Conservation (phyloP, 1,284 basidiomycete genomes). For the Exsudoporus floridanus region DNA sequence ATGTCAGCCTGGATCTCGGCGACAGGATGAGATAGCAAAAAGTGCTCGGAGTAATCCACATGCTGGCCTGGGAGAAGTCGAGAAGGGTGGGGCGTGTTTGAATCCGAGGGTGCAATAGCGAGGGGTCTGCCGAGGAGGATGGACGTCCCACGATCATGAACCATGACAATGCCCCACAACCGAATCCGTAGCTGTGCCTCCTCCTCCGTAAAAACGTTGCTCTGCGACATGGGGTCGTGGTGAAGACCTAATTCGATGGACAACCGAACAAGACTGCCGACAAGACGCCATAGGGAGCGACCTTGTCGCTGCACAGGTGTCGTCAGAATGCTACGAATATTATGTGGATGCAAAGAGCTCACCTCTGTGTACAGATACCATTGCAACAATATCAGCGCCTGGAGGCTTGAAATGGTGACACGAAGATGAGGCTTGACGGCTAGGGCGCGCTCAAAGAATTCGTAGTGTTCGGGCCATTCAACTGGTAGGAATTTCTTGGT, state of each 20-base stretch:
- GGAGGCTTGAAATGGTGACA: conserved; percentile 75
- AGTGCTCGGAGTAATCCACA: conserved; percentile 62
- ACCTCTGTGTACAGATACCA: conserved; percentile 88
- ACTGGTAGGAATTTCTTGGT: conserved; percentile 62
- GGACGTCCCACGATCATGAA: conserved; percentile 81
- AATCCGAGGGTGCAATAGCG: conserved; percentile 72
- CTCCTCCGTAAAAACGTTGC: conserved; percentile 63
- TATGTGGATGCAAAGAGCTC: conserved; percentile 20
- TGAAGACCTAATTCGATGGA: conserved; percentile 79
- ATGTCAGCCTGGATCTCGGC: conserved; percentile 83
- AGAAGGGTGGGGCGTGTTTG: conserved; percentile 69
- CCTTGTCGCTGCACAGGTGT: conserved; percentile 64
- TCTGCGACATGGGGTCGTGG: conserved; percentile 73
- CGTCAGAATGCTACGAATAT: conserved; percentile 7
- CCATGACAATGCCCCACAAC: conserved; percentile 76
- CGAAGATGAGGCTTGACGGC: conserved; percentile 75
- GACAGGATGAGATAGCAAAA: conserved; percentile 64
- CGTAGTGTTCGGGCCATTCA: conserved; percentile 77
- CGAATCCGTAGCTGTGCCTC: conserved; percentile 75
- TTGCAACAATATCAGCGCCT: conserved; percentile 76
- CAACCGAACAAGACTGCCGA: conserved; percentile 75
- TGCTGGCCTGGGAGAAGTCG: conserved; percentile 45
- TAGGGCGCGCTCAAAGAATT: conserved; percentile 76
- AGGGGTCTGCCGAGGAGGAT: conserved; percentile 81
- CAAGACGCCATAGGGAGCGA: conserved; percentile 78